Evolutionary conservation across 306 rosid genomes (phyloP), one percentile per base, ranked within the genome.

Genomic region (Sphenostylis stenocarpa): DNA sequence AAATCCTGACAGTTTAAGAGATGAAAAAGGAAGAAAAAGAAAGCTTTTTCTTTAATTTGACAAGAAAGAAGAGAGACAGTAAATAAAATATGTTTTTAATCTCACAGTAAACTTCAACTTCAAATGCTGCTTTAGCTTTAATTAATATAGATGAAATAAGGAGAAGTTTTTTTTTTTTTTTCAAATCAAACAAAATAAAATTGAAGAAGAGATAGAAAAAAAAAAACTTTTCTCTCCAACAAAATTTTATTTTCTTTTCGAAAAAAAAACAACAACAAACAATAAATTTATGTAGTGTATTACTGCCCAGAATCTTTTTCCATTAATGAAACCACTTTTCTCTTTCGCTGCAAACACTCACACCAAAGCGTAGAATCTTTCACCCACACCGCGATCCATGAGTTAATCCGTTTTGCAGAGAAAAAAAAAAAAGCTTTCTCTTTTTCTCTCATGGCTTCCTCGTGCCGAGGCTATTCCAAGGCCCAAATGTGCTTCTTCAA

Each of bases 401-500:
- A 8, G 34, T 11, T 55, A 70, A 70, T 49, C 67, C 24, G 26
- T 41, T 38, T 16, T 5, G n/a, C 73, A 34, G 76, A 56, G 28
- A 24, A 57, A 72, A 61, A 73, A 10, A 11, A 73, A 60, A 73
- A 10, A 17, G 17, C 48, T 41, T 26, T 2, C 34, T 29, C 1
- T 58, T 67, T 28, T 12, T 0, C 1, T 14, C 6, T n/a, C 11
- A 84, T 87, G 90, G 73, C 82, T 63, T 80, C 87, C 2, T 53
- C 44, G 9, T 64, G 36, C 41, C 87, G 62, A 56, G 81, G 82
- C 17, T 75, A 29, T 67, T 84, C 90, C 49, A 87, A 80, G 45
- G 63, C 89, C 70, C 91, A 87, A 87, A 74, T 75, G 79, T 66
- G 85, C 75, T 44, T 87, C 31, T 82, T 85, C 71, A 85, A 85